phyloP scores from a whole-genome alignment of 305 asterid genomes.

The Fraxinus albicans region DNA sequence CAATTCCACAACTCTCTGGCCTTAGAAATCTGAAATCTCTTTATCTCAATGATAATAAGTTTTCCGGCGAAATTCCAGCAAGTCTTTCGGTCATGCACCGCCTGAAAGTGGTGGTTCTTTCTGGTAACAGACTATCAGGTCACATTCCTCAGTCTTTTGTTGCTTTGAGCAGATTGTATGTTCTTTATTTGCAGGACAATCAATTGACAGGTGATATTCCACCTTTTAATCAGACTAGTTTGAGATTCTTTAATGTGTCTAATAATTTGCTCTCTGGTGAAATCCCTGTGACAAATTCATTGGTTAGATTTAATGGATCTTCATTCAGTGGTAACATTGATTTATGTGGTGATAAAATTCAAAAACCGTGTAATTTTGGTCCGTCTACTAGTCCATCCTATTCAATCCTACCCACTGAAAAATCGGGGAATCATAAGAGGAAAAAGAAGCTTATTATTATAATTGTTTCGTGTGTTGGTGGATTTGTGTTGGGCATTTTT shows the following conservation, averaged over 20 bases:
- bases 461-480: conserved; percentile 41
- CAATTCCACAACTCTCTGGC: conserved; percentile 63
- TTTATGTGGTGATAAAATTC: conserved; percentile 60
- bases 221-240: conserved; percentile 55
- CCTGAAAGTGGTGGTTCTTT: conserved; percentile 57
- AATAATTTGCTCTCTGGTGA: conserved; percentile 63
- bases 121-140: conserved; percentile 64
- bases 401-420: conserved; percentile 30
- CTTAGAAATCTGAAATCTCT: conserved; percentile 76
- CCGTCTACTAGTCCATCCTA: conserved; percentile 59
- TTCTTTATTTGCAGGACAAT: conserved; percentile 73
- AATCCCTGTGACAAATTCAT: conserved; percentile 52
- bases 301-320: conserved; percentile 45
- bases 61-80: conserved; percentile 62
- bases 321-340: conserved; percentile 54
- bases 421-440: conserved; percentile 21
- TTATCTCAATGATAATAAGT: conserved; percentile 59
- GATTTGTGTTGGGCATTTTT: conserved; percentile 39
- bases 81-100: conserved; percentile 60
- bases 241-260: conserved; percentile 78
- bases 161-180: conserved; percentile 49
- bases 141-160: conserved; percentile 49
- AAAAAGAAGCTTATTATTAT: conserved; percentile 47
- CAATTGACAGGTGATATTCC: conserved; percentile 67
- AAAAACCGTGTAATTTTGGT: conserved; percentile 34